These are phyloP conservation scores for Asterionellopsis glacialis DNA, from an alignment of 108 stramenopile genomes.

Conservation along the genomic window DNA sequence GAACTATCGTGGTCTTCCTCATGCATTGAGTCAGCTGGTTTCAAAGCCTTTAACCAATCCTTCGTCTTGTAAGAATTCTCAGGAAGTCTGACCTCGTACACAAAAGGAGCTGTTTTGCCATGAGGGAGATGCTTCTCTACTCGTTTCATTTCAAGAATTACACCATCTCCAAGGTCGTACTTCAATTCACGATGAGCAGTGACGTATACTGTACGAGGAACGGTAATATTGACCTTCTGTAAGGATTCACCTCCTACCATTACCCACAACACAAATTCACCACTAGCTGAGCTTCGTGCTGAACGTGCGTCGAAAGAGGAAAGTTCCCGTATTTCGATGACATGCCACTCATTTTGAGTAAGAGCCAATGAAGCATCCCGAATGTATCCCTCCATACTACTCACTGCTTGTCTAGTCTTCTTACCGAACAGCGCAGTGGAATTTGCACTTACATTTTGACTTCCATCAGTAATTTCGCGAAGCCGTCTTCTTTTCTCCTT, in stretches of 20 bases:
- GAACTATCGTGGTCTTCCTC: slow-evolving; percentile 38
- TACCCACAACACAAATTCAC: slow-evolving; percentile 86
- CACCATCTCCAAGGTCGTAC: slow-evolving; percentile 23
- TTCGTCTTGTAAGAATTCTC: slow-evolving; percentile 61
- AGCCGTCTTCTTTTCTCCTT: slow-evolving; percentile 30
- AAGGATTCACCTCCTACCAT: slow-evolving; percentile 82
- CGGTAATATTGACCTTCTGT: slow-evolving; percentile 73
- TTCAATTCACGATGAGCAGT: slow-evolving; percentile 47
- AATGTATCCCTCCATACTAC: slow-evolving; percentile 77
- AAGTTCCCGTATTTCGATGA: slow-evolving; percentile 89
- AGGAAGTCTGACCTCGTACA: slow-evolving; percentile 91
- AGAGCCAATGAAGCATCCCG: slow-evolving; percentile 66
- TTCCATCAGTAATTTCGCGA: slow-evolving; percentile 6
- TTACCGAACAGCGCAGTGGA: slow-evolving; percentile 17
- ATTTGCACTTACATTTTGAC: slow-evolving; percentile 4
- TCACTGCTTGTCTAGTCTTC: slow-evolving; percentile 35
- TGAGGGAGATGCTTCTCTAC: slow-evolving; percentile 89
- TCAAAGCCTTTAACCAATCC: slow-evolving; percentile 52
- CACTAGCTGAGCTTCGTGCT: slow-evolving; percentile 48
- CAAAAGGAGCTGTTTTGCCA: slow-evolving; percentile 43
- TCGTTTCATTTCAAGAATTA: slow-evolving; percentile 32
- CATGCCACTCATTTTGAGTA: slow-evolving; percentile 78
- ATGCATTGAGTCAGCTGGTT: slow-evolving; percentile 21
- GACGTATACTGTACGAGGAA: slow-evolving; percentile 80
- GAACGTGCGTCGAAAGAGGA: slow-evolving; percentile 48